Evolutionary conservation across 768 basidiomycete genomes (phyloP), one percentile per base, ranked within the genome.

Genomic region (Mycena maculata): DNA sequence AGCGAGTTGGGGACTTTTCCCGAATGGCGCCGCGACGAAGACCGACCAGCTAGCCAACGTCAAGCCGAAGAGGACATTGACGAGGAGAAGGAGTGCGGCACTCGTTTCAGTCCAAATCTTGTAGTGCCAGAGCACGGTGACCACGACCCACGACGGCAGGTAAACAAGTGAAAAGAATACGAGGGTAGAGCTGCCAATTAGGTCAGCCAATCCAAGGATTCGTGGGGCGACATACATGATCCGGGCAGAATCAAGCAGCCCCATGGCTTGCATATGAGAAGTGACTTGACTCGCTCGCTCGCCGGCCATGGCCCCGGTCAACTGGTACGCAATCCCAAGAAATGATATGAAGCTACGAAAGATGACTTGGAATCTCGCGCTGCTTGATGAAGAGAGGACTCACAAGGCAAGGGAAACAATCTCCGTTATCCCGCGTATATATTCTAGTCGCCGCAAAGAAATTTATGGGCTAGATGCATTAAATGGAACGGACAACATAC

Each of bases 231-330:
- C 48, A 31, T 15, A 50, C 87, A 88, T 65, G 50, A 91, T 86
- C 33, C 91, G 83, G 15, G 92, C 90, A 2, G 87, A 87, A 71
- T 92, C 91, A 11, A 85, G 76, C 15, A 93, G 81, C 15, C 92
- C 92, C 92, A 94, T 93, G 2, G 87, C 91, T 72, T 90, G 88
- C 83, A 93, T 86, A 72, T 93, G 91, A 12, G 86, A 80, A 0
- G 92, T 92, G 33, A 93, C 74, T 15, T 85, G 76, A 53, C 81
- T 83, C 0, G 92, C 88, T 49, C 91, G 82, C 75, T 94, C 92
- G 9, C 82, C 83, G 16, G 88, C 80, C 52, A 91, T 85, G 13
- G 88, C 84, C 4, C 92, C 92, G 18, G 92, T 89, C 2, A 92
- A 83, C 67, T 94, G 92, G 72, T 93, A 93, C 0, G 88, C 83